phyloP scores from a whole-genome alignment of 2,329 filamentous ascomycete genomes.

The Seiridium unicorne region DNA sequence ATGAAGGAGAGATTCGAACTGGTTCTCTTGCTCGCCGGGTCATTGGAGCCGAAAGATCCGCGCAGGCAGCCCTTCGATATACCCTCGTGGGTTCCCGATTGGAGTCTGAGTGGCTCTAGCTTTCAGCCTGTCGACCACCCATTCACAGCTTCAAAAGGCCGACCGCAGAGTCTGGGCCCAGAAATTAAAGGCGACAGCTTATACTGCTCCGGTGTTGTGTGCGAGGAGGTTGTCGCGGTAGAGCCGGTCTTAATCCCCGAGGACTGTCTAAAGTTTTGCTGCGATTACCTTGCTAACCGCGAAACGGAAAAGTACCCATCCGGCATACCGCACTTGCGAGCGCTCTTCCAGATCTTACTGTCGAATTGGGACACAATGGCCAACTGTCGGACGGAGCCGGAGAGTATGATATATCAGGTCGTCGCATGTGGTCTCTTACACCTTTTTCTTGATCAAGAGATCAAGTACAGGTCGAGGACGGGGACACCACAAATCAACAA shows the following conservation, averaged over 20 bases:
- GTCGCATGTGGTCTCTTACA: not conserved
- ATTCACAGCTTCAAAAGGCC: not conserved
- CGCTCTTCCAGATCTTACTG: not conserved
- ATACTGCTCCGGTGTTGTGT: not conserved
- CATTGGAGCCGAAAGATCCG: not conserved
- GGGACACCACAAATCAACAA: not conserved
- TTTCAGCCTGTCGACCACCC: not conserved
- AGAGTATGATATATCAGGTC: not conserved
- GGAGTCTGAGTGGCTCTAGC: not conserved
- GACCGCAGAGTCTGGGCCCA: not conserved
- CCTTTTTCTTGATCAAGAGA: not conserved
- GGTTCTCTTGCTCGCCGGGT: not conserved
- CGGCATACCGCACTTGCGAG: not conserved
- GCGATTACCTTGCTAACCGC: not conserved
- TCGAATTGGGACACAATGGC: conserved; percentile 1
- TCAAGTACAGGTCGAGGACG: not conserved
- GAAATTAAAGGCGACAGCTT: not conserved
- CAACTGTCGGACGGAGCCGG: not conserved
- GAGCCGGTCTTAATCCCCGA: not conserved
- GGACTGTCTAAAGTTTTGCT: not conserved
- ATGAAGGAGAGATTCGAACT: not conserved
- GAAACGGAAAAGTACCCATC: not conserved
- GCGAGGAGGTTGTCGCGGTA: not conserved
- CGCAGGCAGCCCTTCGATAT: not conserved
- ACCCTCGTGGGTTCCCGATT: not conserved